Conservation (phyloP, 495 filamentous ascomycete genomes). For the Tuber aestivum region DNA sequence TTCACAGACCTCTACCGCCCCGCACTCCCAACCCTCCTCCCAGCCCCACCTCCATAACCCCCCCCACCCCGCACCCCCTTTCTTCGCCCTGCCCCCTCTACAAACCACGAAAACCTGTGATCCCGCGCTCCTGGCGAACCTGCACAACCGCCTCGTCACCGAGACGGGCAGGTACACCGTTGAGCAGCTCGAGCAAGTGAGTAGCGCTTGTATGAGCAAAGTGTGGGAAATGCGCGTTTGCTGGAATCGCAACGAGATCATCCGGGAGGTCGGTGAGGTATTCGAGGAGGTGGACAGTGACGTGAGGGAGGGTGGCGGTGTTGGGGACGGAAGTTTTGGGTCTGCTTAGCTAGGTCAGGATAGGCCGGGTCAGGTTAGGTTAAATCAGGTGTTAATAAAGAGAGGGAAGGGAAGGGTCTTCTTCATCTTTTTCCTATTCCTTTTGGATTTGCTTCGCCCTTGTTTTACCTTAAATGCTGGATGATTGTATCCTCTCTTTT, state of each 20-base stretch:
- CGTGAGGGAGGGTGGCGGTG: slow-evolving; percentile 61
- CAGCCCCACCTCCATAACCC: background rate
- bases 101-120: background rate
- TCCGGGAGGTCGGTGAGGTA: slow-evolving; percentile 53
- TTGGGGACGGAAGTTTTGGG: slow-evolving; percentile 20
- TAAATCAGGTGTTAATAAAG: slow-evolving; percentile 1
- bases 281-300: slow-evolving; percentile 80
- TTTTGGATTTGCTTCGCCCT: slow-evolving; percentile 9
- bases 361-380: background rate
- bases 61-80: background rate
- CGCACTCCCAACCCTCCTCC: slow-evolving; percentile 9
- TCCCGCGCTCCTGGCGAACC: background rate
- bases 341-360: slow-evolving; percentile 13
- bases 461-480: slow-evolving; percentile 15
- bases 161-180: slow-evolving; percentile 67
- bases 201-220: slow-evolving; percentile 80
- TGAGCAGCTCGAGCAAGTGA: slow-evolving; percentile 91
- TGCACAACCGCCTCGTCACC: slow-evolving; percentile 28
- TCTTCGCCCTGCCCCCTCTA: background rate
- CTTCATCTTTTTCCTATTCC: slow-evolving; percentile 4
- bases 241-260: slow-evolving; percentile 72
- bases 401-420: slow-evolving; percentile 9
- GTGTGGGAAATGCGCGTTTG: slow-evolving; percentile 73
- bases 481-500: slow-evolving; percentile 11
- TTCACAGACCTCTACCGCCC: background rate